These are phyloP conservation scores for Tillandsia fasciculata DNA, from an alignment of 176 grass and related monocot species.

Conservation along the genomic window DNA sequence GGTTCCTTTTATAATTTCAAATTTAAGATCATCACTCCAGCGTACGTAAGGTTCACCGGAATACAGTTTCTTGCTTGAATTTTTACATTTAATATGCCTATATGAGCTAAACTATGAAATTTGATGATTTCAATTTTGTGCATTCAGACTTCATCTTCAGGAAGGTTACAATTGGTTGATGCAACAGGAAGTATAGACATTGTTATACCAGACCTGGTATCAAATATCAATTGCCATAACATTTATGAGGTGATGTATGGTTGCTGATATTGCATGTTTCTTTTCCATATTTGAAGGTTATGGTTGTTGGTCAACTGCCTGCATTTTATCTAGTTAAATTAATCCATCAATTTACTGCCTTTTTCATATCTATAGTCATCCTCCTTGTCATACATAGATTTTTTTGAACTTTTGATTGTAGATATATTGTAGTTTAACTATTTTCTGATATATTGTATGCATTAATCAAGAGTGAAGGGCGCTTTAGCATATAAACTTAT, in stretches of 20 bases:
- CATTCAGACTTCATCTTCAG: conserved; percentile 47
- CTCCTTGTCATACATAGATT: too few relatives aligned
- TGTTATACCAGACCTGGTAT: conserved; percentile 58
- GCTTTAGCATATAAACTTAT: too few relatives aligned
- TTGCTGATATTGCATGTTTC: conserved; percentile 3
- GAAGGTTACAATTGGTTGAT: conserved; percentile 75
- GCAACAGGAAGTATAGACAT: conserved; percentile 64
- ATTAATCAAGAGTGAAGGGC: too few relatives aligned
- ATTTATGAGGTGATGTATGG: conserved; percentile 62
- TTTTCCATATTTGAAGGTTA: neutral
- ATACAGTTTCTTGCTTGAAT: conserved; percentile 2
- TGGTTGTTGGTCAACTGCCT: conserved; percentile 6
- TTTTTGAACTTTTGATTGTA: neutral
- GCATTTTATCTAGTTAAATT: neutral
- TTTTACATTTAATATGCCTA: conserved; percentile 3
- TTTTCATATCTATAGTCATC: too few relatives aligned
- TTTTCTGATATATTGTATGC: too few relatives aligned
- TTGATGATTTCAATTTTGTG: conserved; percentile 20
- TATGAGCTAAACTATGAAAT: neutral
- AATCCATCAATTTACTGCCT: too few relatives aligned
- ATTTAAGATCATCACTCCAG: too few relatives aligned
- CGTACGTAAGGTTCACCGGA: neutral
- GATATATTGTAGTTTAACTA: too few relatives aligned
- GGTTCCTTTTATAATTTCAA: too few relatives aligned
- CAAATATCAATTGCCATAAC: conserved; percentile 29